Evolutionary conservation across 2,329 filamentous ascomycete species (phyloP).

Genomic region (Dactylonectria estremocensis): DNA sequence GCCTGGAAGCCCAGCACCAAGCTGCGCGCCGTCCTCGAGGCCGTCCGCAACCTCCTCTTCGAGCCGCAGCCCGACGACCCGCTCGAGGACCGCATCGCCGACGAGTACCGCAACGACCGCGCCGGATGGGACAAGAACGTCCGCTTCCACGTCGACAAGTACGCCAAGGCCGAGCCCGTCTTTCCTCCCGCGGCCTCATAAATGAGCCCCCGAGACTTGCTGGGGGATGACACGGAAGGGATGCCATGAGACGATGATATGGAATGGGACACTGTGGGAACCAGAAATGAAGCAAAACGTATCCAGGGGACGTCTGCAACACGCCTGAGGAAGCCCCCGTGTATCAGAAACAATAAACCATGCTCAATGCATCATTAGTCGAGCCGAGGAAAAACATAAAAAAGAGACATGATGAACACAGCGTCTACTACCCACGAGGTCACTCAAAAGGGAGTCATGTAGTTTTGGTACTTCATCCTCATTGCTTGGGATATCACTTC

Average conservation of each 20-base stretch:
- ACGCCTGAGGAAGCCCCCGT: constrained; percentile 3
- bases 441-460: neutral
- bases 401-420: neutral
- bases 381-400: neutral
- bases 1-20: constrained; percentile 93
- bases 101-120: constrained; percentile 82
- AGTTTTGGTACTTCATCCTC: constrained; percentile 24
- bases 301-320: constrained; percentile 1
- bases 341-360: constrained; percentile 1
- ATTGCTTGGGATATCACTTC: constrained; percentile 48
- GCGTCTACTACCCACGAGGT: neutral
- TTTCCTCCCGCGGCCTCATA: constrained; percentile 52
- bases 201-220: neutral
- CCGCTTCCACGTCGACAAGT: constrained; percentile 79
- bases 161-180: constrained; percentile 68
- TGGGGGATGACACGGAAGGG: neutral
- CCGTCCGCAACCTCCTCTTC: constrained; percentile 80
- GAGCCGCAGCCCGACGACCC: constrained; percentile 93
- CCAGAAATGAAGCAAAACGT: constrained; percentile 1
- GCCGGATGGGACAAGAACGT: constrained; percentile 82
- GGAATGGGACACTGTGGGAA: constrained; percentile 6
- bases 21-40: constrained; percentile 82
- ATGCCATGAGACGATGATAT: constrained; percentile 21
- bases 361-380: neutral
- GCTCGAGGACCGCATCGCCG: constrained; percentile 87